Evolutionary conservation across 2,329 filamentous ascomycete species (phyloP).

Genomic region (Ophiostoma pallidulum): DNA sequence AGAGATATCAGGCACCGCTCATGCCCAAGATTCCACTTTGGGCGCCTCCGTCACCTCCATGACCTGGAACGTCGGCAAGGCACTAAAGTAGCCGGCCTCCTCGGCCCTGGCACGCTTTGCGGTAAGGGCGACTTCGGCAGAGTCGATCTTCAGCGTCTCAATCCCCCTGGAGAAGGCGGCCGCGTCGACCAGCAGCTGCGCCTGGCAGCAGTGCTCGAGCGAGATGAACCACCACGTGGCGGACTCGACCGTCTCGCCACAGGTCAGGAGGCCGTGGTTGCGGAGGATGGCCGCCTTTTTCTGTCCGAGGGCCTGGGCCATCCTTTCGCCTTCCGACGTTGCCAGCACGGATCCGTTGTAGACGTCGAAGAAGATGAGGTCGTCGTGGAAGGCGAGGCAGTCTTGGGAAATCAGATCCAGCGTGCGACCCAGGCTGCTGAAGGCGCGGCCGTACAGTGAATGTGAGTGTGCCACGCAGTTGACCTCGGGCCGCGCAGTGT

Average conservation of each 20-base stretch:
- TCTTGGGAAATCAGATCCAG: slow-evolving; percentile 62
- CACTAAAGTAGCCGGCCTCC: too few relatives aligned
- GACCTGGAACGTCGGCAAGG: too few relatives aligned
- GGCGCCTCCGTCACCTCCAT: too few relatives aligned
- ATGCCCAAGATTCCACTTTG: too few relatives aligned
- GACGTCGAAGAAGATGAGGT: too few relatives aligned
- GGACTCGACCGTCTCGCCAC: neutral
- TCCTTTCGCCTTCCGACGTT: too few relatives aligned
- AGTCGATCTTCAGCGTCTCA: neutral
- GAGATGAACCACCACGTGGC: slow-evolving; percentile 39
- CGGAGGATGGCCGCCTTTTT: neutral
- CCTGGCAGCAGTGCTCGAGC: slow-evolving; percentile 56
- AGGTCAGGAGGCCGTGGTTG: neutral
- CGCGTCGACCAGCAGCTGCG: slow-evolving; percentile 58
- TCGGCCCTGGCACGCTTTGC: too few relatives aligned
- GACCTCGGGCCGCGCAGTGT: slow-evolving; percentile 55
- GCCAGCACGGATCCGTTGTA: too few relatives aligned
- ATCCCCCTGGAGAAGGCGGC: neutral
- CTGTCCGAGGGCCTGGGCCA: slow-evolving; percentile 18
- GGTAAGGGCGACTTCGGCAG: too few relatives aligned
- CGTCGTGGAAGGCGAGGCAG: slow-evolving; percentile 29
- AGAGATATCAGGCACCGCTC: too few relatives aligned
- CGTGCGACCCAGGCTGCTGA: slow-evolving; percentile 51
- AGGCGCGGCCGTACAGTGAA: slow-evolving; percentile 54
- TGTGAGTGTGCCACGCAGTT: slow-evolving; percentile 61